phyloP scores from a whole-genome alignment of 805 yeast species.

The Blastobotrys terrestris region DNA sequence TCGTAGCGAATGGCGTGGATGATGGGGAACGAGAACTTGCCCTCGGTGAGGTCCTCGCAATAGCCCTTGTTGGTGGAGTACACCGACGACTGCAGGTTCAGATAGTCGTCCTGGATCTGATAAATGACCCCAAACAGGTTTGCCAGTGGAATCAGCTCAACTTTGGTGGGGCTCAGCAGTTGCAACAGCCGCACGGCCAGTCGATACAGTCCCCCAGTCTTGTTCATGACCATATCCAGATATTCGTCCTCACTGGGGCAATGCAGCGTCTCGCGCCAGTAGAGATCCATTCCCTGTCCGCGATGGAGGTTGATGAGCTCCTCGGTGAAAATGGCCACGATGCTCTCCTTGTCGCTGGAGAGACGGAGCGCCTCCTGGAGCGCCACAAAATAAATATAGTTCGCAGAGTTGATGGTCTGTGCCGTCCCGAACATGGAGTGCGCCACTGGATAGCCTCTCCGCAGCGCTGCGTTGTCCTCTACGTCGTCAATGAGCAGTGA shows the following conservation, averaged over 20 bases:
- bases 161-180: conserved; percentile 20
- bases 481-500: conserved; percentile 79
- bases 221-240: conserved; percentile 69
- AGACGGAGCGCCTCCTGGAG: conserved; percentile 42
- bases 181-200: conserved; percentile 64
- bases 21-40: conserved; percentile 81
- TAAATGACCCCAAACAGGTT: conserved; percentile 75
- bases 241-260: conserved; percentile 64
- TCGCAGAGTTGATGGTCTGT: conserved; percentile 75
- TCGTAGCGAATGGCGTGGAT: conserved; percentile 52
- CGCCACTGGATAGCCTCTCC: conserved; percentile 78
- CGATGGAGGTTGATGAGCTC: conserved; percentile 77
- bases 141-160: conserved; percentile 51
- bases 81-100: conserved; percentile 53
- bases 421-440: conserved; percentile 75
- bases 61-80: conserved; percentile 63
- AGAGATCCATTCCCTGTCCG: conserved; percentile 86
- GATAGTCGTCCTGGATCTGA: conserved; percentile 80
- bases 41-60: conserved; percentile 83
- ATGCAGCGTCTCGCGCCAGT: conserved; percentile 68
- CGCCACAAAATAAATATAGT: conserved; percentile 73
- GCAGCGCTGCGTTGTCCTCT: conserved; percentile 64
- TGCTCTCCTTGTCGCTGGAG: conserved; percentile 16
- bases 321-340: conserved; percentile 44
- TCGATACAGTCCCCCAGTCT: conserved; percentile 85